Evolutionary conservation across 495 filamentous ascomycete genomes (phyloP), one percentile per base, ranked within the genome.

Genomic region (Aeminium ludgeri): DNA sequence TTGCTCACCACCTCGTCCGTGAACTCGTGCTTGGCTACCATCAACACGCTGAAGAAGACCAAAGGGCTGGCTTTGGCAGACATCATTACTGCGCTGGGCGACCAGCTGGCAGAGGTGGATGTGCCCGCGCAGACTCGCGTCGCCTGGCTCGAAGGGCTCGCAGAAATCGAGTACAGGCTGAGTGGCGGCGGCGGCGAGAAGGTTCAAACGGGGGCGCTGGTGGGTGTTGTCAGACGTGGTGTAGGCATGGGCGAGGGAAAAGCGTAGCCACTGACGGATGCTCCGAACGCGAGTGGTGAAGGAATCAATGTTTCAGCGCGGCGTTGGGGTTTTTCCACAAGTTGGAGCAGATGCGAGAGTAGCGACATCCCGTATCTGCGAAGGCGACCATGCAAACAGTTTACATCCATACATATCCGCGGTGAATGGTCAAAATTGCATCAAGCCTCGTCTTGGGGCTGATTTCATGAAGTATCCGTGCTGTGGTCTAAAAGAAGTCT

Each of bases 41-140:
- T 97, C 51, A 86, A 91, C 54, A 73, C 77, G 6, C 66, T 97
- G 20, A 96, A 96, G 59, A 58, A 74, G 3, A 72, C 69, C 27
- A 85, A 87, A 50, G 89, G 89, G n/a, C 65, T 97, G 31, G 89
- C 89, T 8, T 57, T 97, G 34, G 91, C 89, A 1, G 89, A 97
- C 54, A 93, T 97, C 41, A 70, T 97, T 36, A 83, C 83, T 1
- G 75, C 82, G 2, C 52, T 96, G 23, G 71, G 74, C 1, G 86
- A 94, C 43, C 80, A 93, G 59, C 55, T 97, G 42, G 67, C 72
- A 25, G 77, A 75, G 57, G 56, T 92, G 33, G 84, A 92, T 52
- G 91, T 94, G 6, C 85, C 85, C 28, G 68, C 77, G 3, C 76
- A 92, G 59, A 86, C 80, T 18, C 78, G 89, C 62, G 78, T 95